Evolutionary conservation across 75 land plant species (phyloP), one percentile per base, ranked within the genome.

Genomic region (Picea glauca): DNA sequence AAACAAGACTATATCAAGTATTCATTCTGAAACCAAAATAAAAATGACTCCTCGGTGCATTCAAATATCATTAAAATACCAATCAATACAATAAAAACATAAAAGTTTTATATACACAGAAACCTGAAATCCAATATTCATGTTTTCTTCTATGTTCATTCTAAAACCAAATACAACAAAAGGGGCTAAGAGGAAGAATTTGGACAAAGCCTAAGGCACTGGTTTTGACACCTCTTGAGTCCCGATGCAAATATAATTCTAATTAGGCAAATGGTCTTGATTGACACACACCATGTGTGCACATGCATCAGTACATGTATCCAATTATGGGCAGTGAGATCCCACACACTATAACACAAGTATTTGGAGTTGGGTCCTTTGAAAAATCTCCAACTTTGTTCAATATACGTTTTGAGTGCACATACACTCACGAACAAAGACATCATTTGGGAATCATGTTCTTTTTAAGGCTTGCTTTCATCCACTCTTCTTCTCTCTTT

Each of bases 341-440:
- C 3, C 99, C 99, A 77, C 99, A 96, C 13, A 94, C 97, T 12
- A 94, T 93, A 60, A 93, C 93, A 62, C 99, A 96, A 12, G 94
- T 94, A 66, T 94, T 89, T 0, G 88, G 90, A 3, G 78, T 92
- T 26, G 93, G 91, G 67, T 96, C 96, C 70, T 96, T 96, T 17
- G 93, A 87, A 73, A 96, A 92, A 12, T 91, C 84, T 0, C 99
- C 95, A n/a, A 96, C 95, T 79, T 91, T 89, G 50, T 91, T 92
- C 86, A 94, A 80, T 97, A 96, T 90, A 35, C 93, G 67, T 78
- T 92, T 90, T 9, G 95, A 94, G 97, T 90, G 78, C 95, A 94
- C 5, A 94, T 93, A 35, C 95, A 81, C 83, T 92, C 95, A 59
- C 97, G 92, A n/a, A 90, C 91, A 79, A 95, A 95, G 3, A 78